Evolutionary conservation across 495 filamentous ascomycete genomes (phyloP).

Genomic region (Elaphomyces granulatus): DNA sequence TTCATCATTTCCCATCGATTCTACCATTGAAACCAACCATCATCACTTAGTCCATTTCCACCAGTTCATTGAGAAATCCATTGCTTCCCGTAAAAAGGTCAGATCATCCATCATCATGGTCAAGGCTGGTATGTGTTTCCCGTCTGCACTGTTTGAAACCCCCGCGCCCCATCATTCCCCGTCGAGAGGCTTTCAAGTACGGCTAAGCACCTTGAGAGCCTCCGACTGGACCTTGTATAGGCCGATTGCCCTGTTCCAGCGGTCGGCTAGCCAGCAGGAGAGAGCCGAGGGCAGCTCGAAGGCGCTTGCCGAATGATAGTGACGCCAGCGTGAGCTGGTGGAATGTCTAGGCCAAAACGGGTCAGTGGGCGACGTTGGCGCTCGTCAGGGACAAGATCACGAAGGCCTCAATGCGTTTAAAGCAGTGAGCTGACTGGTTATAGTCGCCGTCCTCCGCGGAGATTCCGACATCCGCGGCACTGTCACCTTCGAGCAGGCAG

Average conservation of each 20-base stretch:
- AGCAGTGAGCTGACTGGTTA: neutral
- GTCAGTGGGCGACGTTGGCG: too few species aligned
- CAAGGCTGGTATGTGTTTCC: conserved; percentile 67
- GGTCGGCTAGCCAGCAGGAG: neutral
- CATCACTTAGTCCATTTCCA: conserved; percentile 4
- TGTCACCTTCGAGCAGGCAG: conserved; percentile 85
- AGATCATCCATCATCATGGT: conserved; percentile 59
- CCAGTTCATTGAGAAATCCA: conserved; percentile 1
- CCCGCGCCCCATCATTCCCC: conserved; percentile 1
- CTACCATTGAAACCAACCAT: too few species aligned
- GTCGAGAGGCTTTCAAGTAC: conserved; percentile 21
- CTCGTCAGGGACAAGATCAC: neutral
- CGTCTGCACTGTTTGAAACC: conserved; percentile 4
- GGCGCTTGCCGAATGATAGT: too few species aligned
- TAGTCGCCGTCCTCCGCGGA: conserved; percentile 92
- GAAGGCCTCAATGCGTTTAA: neutral
- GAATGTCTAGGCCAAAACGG: too few species aligned
- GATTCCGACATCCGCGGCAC: conserved; percentile 87
- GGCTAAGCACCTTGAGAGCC: conserved; percentile 39
- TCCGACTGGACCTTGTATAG: neutral
- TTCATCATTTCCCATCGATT: too few species aligned
- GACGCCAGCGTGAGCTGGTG: too few species aligned
- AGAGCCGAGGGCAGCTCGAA: too few species aligned
- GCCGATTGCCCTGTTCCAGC: neutral
- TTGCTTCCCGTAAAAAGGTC: conserved; percentile 3